phyloP scores from a whole-genome alignment of 306 rosid species.

The Quillaja saponaria region DNA sequence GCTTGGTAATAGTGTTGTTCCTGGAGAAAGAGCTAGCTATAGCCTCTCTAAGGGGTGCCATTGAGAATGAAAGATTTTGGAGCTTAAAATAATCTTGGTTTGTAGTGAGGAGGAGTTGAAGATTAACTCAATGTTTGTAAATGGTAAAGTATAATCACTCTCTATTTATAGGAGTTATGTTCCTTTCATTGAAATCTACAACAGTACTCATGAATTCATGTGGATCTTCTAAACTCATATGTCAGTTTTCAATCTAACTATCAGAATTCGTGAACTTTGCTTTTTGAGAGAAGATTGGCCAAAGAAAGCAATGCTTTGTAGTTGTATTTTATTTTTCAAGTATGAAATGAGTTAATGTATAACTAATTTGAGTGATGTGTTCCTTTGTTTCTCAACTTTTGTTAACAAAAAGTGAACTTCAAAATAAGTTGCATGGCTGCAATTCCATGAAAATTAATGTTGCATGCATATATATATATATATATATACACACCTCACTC shows the following conservation, averaged over 20 bases:
- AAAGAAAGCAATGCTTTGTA: slow-evolving; percentile 39
- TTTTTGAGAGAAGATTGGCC: slow-evolving; percentile 41
- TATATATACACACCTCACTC: no score
- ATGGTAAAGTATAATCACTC: slow-evolving; percentile 6
- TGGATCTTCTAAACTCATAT: slow-evolving; percentile 47
- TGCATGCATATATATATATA: no score
- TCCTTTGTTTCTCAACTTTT: slow-evolving; percentile 1
- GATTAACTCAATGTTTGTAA: slow-evolving; percentile 8
- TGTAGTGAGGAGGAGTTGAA: background rate
- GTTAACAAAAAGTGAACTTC: slow-evolving; percentile 11
- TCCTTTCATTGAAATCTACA: slow-evolving; percentile 1
- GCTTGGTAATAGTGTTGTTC: slow-evolving; percentile 45
- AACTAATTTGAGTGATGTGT: slow-evolving; percentile 19
- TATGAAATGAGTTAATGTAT: slow-evolving; percentile 33
- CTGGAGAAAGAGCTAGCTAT: slow-evolving; percentile 31
- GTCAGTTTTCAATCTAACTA: slow-evolving; percentile 48
- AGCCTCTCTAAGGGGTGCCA: slow-evolving; percentile 89
- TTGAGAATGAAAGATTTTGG: background rate
- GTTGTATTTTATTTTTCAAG: slow-evolving; percentile 33
- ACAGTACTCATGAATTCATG: slow-evolving; percentile 22
- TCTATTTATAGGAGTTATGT: slow-evolving; percentile 52
- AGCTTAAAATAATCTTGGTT: background rate
- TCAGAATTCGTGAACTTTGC: slow-evolving; percentile 46
- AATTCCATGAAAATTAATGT: background rate
- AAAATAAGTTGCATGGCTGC: background rate